These are phyloP conservation scores for Brassica carinata DNA, from an alignment of 345 rosid genomes.

Conservation along the genomic window DNA sequence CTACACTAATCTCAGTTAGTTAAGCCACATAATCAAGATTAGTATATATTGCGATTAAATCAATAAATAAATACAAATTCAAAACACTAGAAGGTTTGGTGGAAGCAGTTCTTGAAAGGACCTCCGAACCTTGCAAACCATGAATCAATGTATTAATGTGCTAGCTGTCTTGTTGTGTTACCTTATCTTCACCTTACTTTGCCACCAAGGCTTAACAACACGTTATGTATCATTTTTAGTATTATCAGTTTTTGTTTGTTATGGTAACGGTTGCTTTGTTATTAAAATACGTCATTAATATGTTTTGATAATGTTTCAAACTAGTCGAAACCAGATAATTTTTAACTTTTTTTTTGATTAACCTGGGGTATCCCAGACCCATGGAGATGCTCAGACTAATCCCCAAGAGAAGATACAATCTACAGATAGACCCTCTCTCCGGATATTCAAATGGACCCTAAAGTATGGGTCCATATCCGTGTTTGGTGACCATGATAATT, in stretches of 20 bases:
- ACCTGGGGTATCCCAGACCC: too few relatives aligned
- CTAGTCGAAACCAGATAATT: background rate
- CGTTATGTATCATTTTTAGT: conserved; percentile 1
- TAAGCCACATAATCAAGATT: conserved; percentile 35
- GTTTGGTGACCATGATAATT: background rate
- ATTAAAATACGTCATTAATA: conserved; percentile 16
- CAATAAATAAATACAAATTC: conserved; percentile 12
- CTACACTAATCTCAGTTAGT: conserved; percentile 25
- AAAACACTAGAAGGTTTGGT: conserved; percentile 32
- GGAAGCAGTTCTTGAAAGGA: conserved; percentile 39
- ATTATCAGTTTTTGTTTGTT: background rate
- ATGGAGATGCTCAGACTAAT: too few relatives aligned
- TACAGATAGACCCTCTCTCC: too few relatives aligned
- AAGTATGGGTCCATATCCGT: too few relatives aligned
- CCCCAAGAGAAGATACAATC: too few relatives aligned
- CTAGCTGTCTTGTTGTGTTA: conserved; percentile 27
- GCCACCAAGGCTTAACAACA: conserved; percentile 24
- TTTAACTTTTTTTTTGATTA: background rate
- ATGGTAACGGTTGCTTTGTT: conserved; percentile 26
- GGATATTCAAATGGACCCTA: too few relatives aligned
- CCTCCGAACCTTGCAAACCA: conserved; percentile 36
- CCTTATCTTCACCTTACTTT: conserved; percentile 39
- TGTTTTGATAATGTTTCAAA: conserved; percentile 12
- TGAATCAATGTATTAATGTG: conserved; percentile 19
- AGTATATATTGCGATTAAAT: background rate